Percentiles rank a stretch among this genome's conserved stretches.
Evolutionary conservation across 1,284 basidiomycete species (phyloP).

Genomic region (Neolentinus lepideus): DNA sequence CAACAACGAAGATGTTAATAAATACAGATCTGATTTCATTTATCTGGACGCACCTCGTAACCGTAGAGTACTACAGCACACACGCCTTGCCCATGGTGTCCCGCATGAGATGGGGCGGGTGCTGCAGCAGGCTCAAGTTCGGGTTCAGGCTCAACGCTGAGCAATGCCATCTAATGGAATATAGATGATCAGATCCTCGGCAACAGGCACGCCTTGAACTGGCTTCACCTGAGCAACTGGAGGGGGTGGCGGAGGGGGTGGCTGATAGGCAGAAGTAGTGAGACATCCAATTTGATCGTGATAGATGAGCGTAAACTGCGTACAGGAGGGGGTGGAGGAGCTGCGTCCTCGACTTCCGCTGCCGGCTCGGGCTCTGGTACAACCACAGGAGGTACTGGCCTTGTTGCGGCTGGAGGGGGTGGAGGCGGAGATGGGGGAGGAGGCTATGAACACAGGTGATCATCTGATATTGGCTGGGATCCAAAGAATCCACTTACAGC

Average conservation of each 20-base stretch:
- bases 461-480: neutral
- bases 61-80: slow-evolving; percentile 68
- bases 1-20: neutral
- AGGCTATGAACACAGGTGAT: neutral
- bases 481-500: slow-evolving; percentile 11
- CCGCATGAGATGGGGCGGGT: slow-evolving; percentile 19
- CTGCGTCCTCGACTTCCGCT: slow-evolving; percentile 14
- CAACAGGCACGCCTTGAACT: neutral
- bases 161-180: slow-evolving; percentile 25
- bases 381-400: neutral
- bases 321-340: slow-evolving; percentile 20
- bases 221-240: slow-evolving; percentile 26
- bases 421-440: slow-evolving; percentile 14
- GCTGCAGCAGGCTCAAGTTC: slow-evolving; percentile 36
- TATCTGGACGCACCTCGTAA: slow-evolving; percentile 50
- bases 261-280: slow-evolving; percentile 23
- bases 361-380: slow-evolving; percentile 15
- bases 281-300: slow-evolving; percentile 2
- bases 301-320: neutral
- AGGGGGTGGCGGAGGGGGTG: slow-evolving; percentile 24
- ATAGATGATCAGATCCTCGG: slow-evolving; percentile 8
- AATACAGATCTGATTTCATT: neutral
- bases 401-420: neutral
- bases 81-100: slow-evolving; percentile 38
- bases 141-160: slow-evolving; percentile 27